Base-by-base conservation (phyloP, 179 eudicot species). In the Corrigiola litoralis region DNA sequence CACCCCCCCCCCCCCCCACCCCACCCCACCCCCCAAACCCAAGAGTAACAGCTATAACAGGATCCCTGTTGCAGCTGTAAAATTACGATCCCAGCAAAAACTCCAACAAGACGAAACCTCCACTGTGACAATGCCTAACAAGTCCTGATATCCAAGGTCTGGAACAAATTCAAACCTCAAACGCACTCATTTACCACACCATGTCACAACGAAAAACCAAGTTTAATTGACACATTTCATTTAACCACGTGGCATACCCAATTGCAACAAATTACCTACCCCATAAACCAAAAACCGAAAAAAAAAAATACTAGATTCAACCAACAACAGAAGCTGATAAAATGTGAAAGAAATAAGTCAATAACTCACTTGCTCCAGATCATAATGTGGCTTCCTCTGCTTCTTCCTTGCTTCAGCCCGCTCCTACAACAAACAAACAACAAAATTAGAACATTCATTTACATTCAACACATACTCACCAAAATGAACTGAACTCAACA, bases 381-480 rank as follows among this genome's bases (percentile, higher is more conserved):
- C 73, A 77, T 77, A 92, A 82, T 95, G 89, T 23, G 73, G 84
- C 84, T 85, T 91, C 62, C 97, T 91, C 81, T 73, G 86, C 87
- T 88, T 88, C 82, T 95, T 95, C 81, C 96, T 83, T 32, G 85
- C 96, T 48, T 91, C 90, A 0, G 95, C 72, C 48, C 83, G 62
- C 61, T 88, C 97, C 99, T 95, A 76, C 69, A 67, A 66, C 73
- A 52, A 9, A 74, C 38, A 71, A 36, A 28, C 25, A 18, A 34
- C 65, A 67, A 55, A 47, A 52, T 63, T 63, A 31, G 53, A 63
- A 42, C 48, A 42, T 6, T 17, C 9, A 21, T 27, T 17, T 36
- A 61, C 24, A 54, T 20, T 52, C 17, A 23, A 18, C 24, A 37
- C 55, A 58, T 13, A 31, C 13, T 50, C 12, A 57, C 0, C 12